phyloP scores from a whole-genome alignment of 2,329 filamentous ascomycete genomes.

The Phoma sp. region DNA sequence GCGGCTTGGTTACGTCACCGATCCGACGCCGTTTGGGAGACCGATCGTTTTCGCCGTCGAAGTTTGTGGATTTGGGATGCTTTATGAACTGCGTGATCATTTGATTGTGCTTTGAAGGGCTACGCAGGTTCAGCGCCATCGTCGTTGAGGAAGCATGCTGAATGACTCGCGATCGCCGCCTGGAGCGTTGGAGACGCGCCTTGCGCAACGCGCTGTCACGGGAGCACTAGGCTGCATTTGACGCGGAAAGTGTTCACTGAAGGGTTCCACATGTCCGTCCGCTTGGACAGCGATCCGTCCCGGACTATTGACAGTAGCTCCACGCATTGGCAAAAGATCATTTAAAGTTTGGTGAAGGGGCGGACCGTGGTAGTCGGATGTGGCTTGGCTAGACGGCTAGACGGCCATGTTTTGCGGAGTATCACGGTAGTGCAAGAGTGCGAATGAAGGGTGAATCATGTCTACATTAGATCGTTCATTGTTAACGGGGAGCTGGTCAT shows the following conservation, averaged over 20 bases:
- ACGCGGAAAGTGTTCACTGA: not conserved
- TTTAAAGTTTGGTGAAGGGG: no score
- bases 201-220: conserved; percentile 21
- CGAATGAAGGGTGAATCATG: not conserved
- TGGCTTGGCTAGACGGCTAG: not conserved
- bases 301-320: not conserved
- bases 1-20: conserved; percentile 33
- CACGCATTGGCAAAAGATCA: not conserved
- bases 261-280: conserved; percentile 1
- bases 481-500: not conserved
- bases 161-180: conserved; percentile 4
- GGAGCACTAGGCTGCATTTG: conserved; percentile 11
- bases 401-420: not conserved
- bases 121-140: conserved; percentile 51
- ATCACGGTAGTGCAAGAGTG: no score
- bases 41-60: conserved; percentile 49
- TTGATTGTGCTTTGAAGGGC: conserved; percentile 55
- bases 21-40: conserved; percentile 54
- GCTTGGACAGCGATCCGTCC: not conserved
- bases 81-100: conserved; percentile 56
- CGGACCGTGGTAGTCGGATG: not conserved
- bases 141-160: conserved; percentile 14
- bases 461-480: not conserved
- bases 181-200: conserved; percentile 16
- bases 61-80: conserved; percentile 56